Conservation (phyloP, 441 rosid genomes). For the Manihot esculenta region DNA sequence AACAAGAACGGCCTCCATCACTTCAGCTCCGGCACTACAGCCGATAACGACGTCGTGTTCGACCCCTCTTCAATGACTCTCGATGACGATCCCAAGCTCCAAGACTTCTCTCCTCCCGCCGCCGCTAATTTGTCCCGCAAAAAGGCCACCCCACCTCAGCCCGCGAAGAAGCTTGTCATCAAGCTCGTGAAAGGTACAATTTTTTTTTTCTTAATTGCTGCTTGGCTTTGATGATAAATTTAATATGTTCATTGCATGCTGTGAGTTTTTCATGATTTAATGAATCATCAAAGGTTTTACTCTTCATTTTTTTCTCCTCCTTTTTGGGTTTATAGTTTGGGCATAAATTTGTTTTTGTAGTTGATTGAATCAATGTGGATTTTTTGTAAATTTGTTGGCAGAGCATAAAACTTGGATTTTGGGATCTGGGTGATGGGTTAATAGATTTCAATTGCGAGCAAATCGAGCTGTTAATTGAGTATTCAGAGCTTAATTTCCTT, state of each 20-base stretch:
- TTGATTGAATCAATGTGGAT: slow-evolving; percentile 14
- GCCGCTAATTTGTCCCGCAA: slow-evolving; percentile 92
- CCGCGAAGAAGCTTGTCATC: slow-evolving; percentile 86
- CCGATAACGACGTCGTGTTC: slow-evolving; percentile 47
- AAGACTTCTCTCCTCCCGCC: slow-evolving; percentile 34
- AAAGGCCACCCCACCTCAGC: slow-evolving; percentile 89
- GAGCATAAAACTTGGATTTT: slow-evolving; percentile 11
- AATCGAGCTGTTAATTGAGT: slow-evolving; percentile 17
- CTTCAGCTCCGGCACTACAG: slow-evolving; percentile 29
- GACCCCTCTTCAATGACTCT: slow-evolving; percentile 56
- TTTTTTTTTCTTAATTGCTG: neutral
- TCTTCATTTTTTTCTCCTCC: neutral
- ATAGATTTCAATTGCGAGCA: slow-evolving; percentile 5
- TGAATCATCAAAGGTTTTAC: slow-evolving; percentile 3
- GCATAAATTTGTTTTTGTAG: neutral
- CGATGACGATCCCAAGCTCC: slow-evolving; percentile 66
- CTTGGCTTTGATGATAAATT: neutral
- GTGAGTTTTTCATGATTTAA: slow-evolving; percentile 10
- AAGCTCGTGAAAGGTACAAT: slow-evolving; percentile 73
- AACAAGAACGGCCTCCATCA: slow-evolving; percentile 72
- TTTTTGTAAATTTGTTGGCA: slow-evolving; percentile 1
- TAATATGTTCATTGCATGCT: neutral
- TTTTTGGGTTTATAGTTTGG: neutral
- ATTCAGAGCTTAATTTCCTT: slow-evolving; percentile 6
- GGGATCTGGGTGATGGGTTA: slow-evolving; percentile 17